Conservation (phyloP, 495 filamentous ascomycete species). For the Penicillium riverlandense region DNA sequence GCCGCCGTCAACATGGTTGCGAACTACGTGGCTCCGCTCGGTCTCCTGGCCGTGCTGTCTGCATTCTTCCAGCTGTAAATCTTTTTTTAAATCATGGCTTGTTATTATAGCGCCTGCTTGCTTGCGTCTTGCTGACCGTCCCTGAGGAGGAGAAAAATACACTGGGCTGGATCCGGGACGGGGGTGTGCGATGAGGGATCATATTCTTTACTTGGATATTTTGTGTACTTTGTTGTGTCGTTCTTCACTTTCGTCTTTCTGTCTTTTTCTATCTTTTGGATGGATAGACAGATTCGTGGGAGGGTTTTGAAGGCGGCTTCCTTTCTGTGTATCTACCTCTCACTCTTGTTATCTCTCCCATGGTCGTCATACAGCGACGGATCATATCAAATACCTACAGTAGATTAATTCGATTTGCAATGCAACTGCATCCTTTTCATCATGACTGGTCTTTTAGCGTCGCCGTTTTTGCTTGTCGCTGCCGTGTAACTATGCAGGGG, state of each 20-base stretch:
- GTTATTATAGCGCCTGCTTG: not conserved
- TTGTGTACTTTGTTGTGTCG: constrained; percentile 3
- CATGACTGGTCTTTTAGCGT: too few species aligned
- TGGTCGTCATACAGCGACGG: too few species aligned
- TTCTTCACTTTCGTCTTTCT: constrained; percentile 5
- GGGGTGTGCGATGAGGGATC: constrained; percentile 12
- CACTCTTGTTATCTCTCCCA: too few species aligned
- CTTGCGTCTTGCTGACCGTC: constrained; percentile 6
- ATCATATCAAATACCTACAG: too few species aligned
- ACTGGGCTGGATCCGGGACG: constrained; percentile 20
- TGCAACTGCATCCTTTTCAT: too few species aligned
- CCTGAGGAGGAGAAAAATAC: constrained; percentile 6
- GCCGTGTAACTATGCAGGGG: too few species aligned
- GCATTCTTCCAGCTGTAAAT: constrained; percentile 32
- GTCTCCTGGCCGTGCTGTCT: constrained; percentile 25
- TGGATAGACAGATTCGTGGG: not conserved
- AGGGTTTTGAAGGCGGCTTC: not conserved
- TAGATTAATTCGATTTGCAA: too few species aligned
- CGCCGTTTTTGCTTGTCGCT: too few species aligned
- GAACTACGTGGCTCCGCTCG: constrained; percentile 17
- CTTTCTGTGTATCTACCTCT: too few species aligned
- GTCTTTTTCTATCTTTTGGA: not conserved
- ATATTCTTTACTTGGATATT: not conserved
- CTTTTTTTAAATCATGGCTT: not conserved
- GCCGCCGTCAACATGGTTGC: constrained; percentile 18